These are phyloP conservation scores for Udeniomyces megalosporus DNA, from an alignment of 768 basidiomycete genomes.

Conservation along the genomic window DNA sequence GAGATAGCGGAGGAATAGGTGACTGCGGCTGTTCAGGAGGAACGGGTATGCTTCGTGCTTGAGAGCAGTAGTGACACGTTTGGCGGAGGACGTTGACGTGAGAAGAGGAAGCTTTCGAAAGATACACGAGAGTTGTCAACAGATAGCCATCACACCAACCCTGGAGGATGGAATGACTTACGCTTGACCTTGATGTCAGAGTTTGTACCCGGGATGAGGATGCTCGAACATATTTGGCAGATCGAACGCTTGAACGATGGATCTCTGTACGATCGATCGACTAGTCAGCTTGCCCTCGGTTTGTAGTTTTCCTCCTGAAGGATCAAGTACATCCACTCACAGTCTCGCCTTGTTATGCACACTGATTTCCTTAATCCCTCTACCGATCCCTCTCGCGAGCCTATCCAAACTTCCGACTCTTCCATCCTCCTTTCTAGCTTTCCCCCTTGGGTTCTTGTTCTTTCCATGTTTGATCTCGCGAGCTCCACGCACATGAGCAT, in stretches of 20 bases:
- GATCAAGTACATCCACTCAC: conserved; percentile 16
- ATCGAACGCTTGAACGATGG: conserved; percentile 23
- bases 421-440: background rate
- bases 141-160: too few species aligned
- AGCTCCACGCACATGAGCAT: too few species aligned
- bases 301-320: background rate
- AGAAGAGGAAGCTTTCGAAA: background rate
- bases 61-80: too few species aligned
- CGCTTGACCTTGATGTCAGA: conserved; percentile 21
- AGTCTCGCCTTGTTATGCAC: conserved; percentile 25
- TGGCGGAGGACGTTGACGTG: too few species aligned
- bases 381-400: conserved; percentile 20
- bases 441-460: conserved; percentile 1
- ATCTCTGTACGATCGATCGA: conserved; percentile 19
- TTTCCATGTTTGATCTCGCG: background rate
- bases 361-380: conserved; percentile 19
- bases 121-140: too few species aligned
- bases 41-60: too few species aligned
- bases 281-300: background rate
- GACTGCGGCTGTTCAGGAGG: too few species aligned
- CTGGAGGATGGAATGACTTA: conserved; percentile 15
- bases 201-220: conserved; percentile 26
- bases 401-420: conserved; percentile 9
- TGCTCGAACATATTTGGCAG: conserved; percentile 22
- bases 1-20: too few species aligned